Base-by-base conservation (phyloP, 208 protist genomes). In the Leishmania braziliensis region DNA sequence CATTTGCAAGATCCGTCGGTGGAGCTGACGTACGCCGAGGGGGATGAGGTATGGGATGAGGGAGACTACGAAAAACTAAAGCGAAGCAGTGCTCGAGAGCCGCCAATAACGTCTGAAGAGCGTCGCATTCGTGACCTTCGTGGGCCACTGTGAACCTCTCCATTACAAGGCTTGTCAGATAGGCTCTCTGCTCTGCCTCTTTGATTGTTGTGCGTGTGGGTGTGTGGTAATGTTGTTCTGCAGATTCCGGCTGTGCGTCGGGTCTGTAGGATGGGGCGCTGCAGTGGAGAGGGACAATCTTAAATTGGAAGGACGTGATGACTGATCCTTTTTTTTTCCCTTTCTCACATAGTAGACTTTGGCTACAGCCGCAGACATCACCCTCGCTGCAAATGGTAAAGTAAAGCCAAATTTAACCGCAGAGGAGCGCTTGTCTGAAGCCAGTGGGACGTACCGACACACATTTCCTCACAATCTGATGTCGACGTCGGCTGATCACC, bases 11-110 rank as follows among this genome's bases (percentile, higher is more conserved):
- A 96, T 74, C 84, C 90, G 2, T 63, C 79, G 12, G 85, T 95
- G 23, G 82, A 78, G 36, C 85, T 97, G 51, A 91, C 88, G 51
- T 97, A 97, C 77, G 94, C 94, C 16, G 94, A 97, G 79, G 94
- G 93, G 14, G 92, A 97, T 70, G 94, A 96, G 39, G 92, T 97
- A 14, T 97, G 94, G 94, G 94, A 97, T 74, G 94, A 94, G 9
- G 94, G 94, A 8, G 93, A 95, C 63, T 92, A 93, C 66, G 80
- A 81, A 53, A 80, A 84, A 36, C 87, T 91, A 83, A 76, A 78
- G 33, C 81, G 76, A 8, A 71, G 80, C 33, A 60, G 20, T 53
- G 4, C 51, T 16, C 20, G n/a, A 77, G 74, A 83, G 36, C 77
- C 78, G 8, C n/a, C 65, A 43, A 69, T 77, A 5, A 77, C 75